Evolutionary conservation across 139 green algal genomes (phyloP).

Genomic region (Closterium sp.): DNA sequence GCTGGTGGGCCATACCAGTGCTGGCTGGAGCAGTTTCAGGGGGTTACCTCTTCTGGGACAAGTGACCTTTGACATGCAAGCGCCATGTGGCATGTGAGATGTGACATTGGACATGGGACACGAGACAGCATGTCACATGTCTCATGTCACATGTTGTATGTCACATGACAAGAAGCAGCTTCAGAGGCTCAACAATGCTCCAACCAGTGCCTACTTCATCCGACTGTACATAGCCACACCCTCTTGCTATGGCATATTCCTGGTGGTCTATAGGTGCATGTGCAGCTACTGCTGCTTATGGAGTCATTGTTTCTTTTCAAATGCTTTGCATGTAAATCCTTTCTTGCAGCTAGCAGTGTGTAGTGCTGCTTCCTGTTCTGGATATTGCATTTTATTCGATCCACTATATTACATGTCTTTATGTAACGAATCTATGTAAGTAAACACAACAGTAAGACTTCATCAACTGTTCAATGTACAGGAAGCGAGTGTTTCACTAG

Average conservation of each 20-base stretch:
- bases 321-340: neutral
- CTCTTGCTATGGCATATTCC: neutral
- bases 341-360: neutral
- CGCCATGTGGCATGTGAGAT: neutral
- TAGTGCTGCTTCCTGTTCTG: neutral
- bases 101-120: neutral
- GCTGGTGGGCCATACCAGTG: neutral
- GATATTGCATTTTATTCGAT: neutral
- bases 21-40: neutral
- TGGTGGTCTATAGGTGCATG: neutral
- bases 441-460: no score
- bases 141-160: neutral
- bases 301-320: neutral
- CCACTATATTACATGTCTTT: neutral
- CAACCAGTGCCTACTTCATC: neutral
- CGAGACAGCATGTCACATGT: neutral
- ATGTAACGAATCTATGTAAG: no score
- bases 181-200: neutral
- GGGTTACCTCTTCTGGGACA: no score
- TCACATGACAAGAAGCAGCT: neutral
- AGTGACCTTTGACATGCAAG: no score
- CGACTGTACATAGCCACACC: neutral
- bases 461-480: no score
- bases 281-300: neutral
- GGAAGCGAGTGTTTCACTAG: no score